These are phyloP conservation scores for Luffa aegyptiaca DNA, from an alignment of 306 rosid genomes.

Conservation along the genomic window DNA sequence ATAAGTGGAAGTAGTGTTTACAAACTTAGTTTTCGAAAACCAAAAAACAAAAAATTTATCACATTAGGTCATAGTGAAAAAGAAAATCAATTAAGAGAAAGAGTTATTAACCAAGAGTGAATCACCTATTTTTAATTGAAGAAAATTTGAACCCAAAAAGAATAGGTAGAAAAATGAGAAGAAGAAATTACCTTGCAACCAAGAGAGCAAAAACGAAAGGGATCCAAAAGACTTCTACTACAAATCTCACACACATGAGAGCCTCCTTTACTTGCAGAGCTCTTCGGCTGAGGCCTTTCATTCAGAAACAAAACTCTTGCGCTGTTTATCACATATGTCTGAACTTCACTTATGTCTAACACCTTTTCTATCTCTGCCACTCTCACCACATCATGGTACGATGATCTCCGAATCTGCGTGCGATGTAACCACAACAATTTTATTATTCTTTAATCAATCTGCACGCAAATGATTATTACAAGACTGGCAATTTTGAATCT, in stretches of 20 bases:
- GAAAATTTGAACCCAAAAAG: not conserved
- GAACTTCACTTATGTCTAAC: slow-evolving; percentile 5
- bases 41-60: too few species aligned
- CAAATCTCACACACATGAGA: slow-evolving; percentile 9
- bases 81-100: not conserved
- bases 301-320: slow-evolving; percentile 10
- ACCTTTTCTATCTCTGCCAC: not conserved
- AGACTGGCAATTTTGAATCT: too few species aligned
- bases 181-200: slow-evolving; percentile 7
- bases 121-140: too few species aligned
- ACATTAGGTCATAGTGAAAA: too few species aligned
- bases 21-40: too few species aligned
- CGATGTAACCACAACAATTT: too few species aligned
- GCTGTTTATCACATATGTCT: slow-evolving; percentile 7
- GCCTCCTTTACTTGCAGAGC: not conserved
- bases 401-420: slow-evolving; percentile 9
- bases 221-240: slow-evolving; percentile 5
- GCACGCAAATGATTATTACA: too few species aligned
- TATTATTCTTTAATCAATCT: too few species aligned
- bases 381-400: slow-evolving; percentile 12
- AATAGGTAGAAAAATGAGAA: not conserved
- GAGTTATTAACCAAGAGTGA: not conserved
- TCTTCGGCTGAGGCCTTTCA: slow-evolving; percentile 11
- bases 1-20: too few species aligned
- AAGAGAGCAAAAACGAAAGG: slow-evolving; percentile 13